Evolutionary conservation across 495 filamentous ascomycete genomes (phyloP), one percentile per base, ranked within the genome.

Genomic region (Podospora conica): DNA sequence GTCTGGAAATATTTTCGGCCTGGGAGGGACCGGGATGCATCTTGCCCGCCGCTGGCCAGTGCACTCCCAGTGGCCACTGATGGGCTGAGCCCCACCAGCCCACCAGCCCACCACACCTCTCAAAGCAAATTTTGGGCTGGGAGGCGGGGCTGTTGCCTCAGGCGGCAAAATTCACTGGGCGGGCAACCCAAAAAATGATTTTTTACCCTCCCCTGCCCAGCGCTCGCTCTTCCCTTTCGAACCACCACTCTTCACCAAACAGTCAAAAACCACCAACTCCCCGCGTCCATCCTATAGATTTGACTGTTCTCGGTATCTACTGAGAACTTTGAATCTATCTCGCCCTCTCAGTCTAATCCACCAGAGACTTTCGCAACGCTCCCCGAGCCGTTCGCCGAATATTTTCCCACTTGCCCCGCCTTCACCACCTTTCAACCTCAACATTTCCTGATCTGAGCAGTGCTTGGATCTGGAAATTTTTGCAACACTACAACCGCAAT

Each of bases 381-480:
- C 67, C 64, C 65, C 68, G 74, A 75, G 73, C 67, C 70, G 73
- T 70, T 72, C 74, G 76, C 40, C 79, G 71, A 75, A 77, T 79
- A 71, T 75, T 76, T 76, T 78, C 63, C 70, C 71, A 69, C 68
- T 75, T 73, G 77, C 81, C 82, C 80, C 80, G 40, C 40, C 61
- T 77, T 78, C 75, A 77, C 71, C 70, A n/a, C 55, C 58, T 70
- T 63, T 66, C 71, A 68, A 60, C 65, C 70, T 21, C n/a, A 29
- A 29, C 74, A 75, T 77, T 82, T 82, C 80, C 83, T 84, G 82
- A 79, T 84, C 77, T 73, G 82, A 80, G 82, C 86, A 77, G 81
- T 71, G 87, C 84, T 88, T 90, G 88, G 88, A 88, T 93, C 90
- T 83, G 77, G 81, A 80, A 77, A 74, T 74, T 72, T 74, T 76